Conservation (phyloP, 305 asterid genomes). For the Caryopteris hybrid region DNA sequence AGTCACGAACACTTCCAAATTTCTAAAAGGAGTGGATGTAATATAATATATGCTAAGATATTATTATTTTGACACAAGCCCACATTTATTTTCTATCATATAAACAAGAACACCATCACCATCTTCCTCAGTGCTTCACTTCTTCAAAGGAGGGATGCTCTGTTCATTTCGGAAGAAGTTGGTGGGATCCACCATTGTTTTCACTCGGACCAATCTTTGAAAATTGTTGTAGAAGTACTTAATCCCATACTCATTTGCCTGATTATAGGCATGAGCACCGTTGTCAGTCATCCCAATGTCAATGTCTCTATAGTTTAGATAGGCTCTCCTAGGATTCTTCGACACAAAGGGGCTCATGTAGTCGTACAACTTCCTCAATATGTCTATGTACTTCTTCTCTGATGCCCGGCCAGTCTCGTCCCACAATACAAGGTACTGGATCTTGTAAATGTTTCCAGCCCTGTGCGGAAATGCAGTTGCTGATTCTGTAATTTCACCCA, state of each 20-base stretch:
- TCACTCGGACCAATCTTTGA: slow-evolving; percentile 22
- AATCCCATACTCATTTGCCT: slow-evolving; percentile 14
- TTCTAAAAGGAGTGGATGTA: no score
- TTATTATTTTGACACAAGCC: no score
- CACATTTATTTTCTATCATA: no score
- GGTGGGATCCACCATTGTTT: no score
- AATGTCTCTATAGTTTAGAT: slow-evolving; percentile 28
- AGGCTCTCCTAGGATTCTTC: slow-evolving; percentile 30
- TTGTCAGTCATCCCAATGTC: slow-evolving; percentile 23
- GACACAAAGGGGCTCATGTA: slow-evolving; percentile 20
- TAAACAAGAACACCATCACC: no score
- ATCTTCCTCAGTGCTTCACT: no score
- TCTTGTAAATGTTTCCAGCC: slow-evolving; percentile 30
- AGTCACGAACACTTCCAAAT: no score
- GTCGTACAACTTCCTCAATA: not conserved
- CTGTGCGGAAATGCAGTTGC: slow-evolving; percentile 38
- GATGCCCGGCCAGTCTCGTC: not conserved
- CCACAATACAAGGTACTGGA: slow-evolving; percentile 30
- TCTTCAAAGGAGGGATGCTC: not conserved
- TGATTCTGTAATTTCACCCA: slow-evolving; percentile 26
- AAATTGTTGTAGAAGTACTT: slow-evolving; percentile 32
- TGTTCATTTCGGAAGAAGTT: no score
- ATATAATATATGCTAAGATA: no score
- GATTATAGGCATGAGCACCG: not conserved
- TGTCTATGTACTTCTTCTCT: not conserved